These are phyloP conservation scores for Penicillium paradoxum DNA, from an alignment of 495 filamentous ascomycete species.

Conservation along the genomic window DNA sequence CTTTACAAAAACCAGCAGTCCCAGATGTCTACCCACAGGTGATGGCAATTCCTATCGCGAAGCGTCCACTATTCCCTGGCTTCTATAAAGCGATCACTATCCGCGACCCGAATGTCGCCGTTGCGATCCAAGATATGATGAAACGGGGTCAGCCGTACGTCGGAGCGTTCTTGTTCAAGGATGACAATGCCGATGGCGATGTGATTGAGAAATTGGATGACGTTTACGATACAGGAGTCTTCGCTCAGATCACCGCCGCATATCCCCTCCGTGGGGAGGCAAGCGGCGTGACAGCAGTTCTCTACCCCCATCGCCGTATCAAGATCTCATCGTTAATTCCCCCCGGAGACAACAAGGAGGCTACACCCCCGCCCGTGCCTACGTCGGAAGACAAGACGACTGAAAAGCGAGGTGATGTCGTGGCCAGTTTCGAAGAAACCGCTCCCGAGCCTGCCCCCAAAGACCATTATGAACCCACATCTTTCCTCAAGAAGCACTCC, in stretches of 20 bases:
- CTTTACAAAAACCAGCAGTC: slow-evolving; percentile 77
- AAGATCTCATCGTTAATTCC: slow-evolving; percentile 77
- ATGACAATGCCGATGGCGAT: slow-evolving; percentile 88
- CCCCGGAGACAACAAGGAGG: slow-evolving; percentile 47
- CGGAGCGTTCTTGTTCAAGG: slow-evolving; percentile 94
- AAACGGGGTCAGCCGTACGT: slow-evolving; percentile 98
- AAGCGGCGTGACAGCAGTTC: slow-evolving; percentile 75
- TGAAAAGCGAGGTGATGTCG: slow-evolving; percentile 85
- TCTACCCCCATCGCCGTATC: slow-evolving; percentile 95
- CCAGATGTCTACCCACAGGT: slow-evolving; percentile 97
- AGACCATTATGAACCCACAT: slow-evolving; percentile 75
- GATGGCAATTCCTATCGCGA: slow-evolving; percentile 97
- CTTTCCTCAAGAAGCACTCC: slow-evolving; percentile 83
- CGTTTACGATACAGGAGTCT: slow-evolving; percentile 92
- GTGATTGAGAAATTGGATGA: slow-evolving; percentile 82
- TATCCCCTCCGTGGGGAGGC: slow-evolving; percentile 82
- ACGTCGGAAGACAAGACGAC: slow-evolving; percentile 53
- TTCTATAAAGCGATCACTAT: slow-evolving; percentile 99
- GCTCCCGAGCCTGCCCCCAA: slow-evolving; percentile 39
- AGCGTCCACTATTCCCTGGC: slow-evolving; percentile 90
- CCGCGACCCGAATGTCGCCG: slow-evolving; percentile 78
- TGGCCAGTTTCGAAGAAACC: slow-evolving; percentile 93
- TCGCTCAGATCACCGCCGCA: slow-evolving; percentile 93
- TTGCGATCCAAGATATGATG: slow-evolving; percentile 92
- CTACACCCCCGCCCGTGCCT: slow-evolving; percentile 39